phyloP scores from a whole-genome alignment of 331 rosid species.

The Malus hybrid region DNA sequence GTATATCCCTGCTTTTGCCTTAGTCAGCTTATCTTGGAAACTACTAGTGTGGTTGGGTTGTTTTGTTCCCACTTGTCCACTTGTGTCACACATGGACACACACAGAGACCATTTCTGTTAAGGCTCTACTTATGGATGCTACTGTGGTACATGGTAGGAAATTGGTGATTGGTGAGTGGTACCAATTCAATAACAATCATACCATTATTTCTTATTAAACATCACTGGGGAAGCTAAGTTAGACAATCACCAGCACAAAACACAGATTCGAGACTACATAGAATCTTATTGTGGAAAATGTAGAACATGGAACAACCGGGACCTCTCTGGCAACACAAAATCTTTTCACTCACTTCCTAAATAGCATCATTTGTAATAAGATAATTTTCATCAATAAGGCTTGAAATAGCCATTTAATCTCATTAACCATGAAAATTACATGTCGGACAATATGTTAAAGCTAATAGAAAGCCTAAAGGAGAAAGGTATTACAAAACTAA shows the following conservation, averaged over 20 bases:
- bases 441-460: background rate
- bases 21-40: background rate
- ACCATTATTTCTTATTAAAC: no score
- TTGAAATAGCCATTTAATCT: background rate
- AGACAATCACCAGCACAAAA: background rate
- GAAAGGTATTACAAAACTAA: background rate
- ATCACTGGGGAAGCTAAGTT: background rate
- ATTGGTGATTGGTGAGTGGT: no score
- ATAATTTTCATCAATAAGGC: background rate
- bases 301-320: background rate
- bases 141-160: no score
- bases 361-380: background rate
- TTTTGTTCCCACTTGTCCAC: background rate
- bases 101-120: background rate
- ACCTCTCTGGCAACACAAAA: background rate
- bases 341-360: background rate
- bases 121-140: background rate
- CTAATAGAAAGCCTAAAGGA: background rate
- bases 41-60: background rate
- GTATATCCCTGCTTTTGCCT: no score
- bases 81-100: background rate
- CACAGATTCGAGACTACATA: background rate
- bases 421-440: background rate
- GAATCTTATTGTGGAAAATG: background rate
- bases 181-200: no score